Evolutionary conservation across 31 red algal species (phyloP).

Genomic region (Porphyra umbilicalis): DNA sequence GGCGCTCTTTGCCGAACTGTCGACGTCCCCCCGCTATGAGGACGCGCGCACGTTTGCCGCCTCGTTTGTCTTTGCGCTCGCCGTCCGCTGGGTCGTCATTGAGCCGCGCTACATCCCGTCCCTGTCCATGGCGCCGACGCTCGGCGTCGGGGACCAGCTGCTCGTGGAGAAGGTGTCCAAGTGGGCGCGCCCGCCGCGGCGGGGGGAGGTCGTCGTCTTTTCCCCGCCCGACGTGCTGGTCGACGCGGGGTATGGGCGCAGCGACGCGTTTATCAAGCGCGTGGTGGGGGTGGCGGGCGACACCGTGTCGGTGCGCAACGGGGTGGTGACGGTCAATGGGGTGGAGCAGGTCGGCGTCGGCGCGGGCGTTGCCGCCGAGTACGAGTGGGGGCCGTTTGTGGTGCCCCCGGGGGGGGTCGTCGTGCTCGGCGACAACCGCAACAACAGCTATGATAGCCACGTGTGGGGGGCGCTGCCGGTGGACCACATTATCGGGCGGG

Average conservation of each 20-base stretch:
- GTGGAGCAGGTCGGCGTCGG: background rate
- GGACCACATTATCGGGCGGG: slow-evolving; percentile 84
- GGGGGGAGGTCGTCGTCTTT: slow-evolving; percentile 87
- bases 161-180: slow-evolving; percentile 82
- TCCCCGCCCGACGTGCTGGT: slow-evolving; percentile 48
- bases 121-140: slow-evolving; percentile 89
- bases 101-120: slow-evolving; percentile 94
- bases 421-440: slow-evolving; percentile 95
- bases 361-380: slow-evolving; percentile 30
- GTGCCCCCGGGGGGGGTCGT: slow-evolving; percentile 71
- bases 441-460: slow-evolving; percentile 94
- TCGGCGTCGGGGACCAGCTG: slow-evolving; percentile 87
- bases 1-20: slow-evolving; percentile 33
- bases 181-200: slow-evolving; percentile 28
- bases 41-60: slow-evolving; percentile 74
- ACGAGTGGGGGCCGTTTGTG: slow-evolving; percentile 79
- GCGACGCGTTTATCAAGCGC: slow-evolving; percentile 92
- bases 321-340: slow-evolving; percentile 67
- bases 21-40: slow-evolving; percentile 23
- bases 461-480: slow-evolving; percentile 84
- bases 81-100: slow-evolving; percentile 50
- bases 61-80: slow-evolving; percentile 63
- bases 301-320: slow-evolving; percentile 40
- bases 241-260: slow-evolving; percentile 56
- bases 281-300: slow-evolving; percentile 77